Conservation (phyloP, 345 rosid genomes). For the Microcos paniculata region DNA sequence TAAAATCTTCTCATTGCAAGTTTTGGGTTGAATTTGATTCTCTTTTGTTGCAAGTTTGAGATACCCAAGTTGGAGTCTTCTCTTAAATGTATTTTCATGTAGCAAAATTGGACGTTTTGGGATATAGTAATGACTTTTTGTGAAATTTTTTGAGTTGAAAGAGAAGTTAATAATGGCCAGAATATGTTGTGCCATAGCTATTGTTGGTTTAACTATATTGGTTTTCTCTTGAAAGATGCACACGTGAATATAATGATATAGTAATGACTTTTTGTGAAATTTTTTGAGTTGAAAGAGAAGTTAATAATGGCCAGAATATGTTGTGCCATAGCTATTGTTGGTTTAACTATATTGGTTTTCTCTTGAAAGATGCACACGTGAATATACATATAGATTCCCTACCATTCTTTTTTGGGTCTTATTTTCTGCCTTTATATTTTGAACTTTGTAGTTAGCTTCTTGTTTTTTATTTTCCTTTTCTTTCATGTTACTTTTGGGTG, state of each 20-base stretch:
- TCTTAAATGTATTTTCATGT: too few species aligned
- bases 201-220: neutral
- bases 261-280: neutral
- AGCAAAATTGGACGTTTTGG: too few species aligned
- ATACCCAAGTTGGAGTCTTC: too few species aligned
- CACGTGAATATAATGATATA: constrained; percentile 24
- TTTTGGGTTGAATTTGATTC: too few species aligned
- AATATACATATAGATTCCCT: constrained; percentile 26
- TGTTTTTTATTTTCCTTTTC: neutral
- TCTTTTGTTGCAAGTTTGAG: too few species aligned
- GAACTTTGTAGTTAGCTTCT: constrained; percentile 10
- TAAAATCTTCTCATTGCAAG: too few species aligned
- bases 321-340: too few species aligned
- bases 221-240: constrained; percentile 16
- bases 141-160: neutral
- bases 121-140: neutral
- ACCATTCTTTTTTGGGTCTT: constrained; percentile 6
- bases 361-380: constrained; percentile 16
- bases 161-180: neutral
- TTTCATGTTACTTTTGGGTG: constrained; percentile 12
- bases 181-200: too few species aligned
- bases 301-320: neutral
- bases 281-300: neutral
- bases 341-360: constrained; percentile 3
- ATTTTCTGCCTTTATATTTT: constrained; percentile 15